phyloP scores from a whole-genome alignment of 169 alveolate genomes.

The Eimeria zaria region DNA sequence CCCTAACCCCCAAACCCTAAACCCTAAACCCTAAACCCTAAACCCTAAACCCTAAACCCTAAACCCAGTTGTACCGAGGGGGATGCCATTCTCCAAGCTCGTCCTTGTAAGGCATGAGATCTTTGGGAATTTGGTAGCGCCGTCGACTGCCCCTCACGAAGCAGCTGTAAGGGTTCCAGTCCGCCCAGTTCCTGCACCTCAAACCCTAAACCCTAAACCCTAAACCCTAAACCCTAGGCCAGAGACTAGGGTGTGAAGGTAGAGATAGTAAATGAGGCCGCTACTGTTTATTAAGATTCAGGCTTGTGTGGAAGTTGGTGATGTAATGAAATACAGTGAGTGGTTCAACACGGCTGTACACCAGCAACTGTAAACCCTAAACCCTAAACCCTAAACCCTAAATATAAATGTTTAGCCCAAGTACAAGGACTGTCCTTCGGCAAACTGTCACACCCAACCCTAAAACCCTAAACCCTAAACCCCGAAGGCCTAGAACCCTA shows the following conservation, averaged over 20 bases:
- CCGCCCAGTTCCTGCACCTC: slow-evolving; percentile 91
- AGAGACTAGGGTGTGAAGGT: not conserved
- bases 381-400: not conserved
- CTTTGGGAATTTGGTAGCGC: slow-evolving; percentile 90
- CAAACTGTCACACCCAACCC: too few relatives aligned
- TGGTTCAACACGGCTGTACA: too few relatives aligned
- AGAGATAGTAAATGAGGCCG: too few relatives aligned
- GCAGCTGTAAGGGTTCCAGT: slow-evolving; percentile 90
- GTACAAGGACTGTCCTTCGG: too few relatives aligned
- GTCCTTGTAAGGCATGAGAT: slow-evolving; percentile 91
- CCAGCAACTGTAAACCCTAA: not conserved
- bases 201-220: not conserved
- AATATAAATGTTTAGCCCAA: too few relatives aligned
- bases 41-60: not conserved
- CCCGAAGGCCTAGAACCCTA: slow-evolving; percentile 80
- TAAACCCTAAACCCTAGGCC: slow-evolving; percentile 2
- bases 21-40: not conserved
- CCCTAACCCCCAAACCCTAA: not conserved
- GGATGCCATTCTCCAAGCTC: slow-evolving; percentile 95
- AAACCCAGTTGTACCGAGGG: slow-evolving; percentile 86
- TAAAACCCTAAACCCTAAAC: slow-evolving; percentile 90
- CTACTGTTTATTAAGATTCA: too few relatives aligned
- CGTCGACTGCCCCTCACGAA: slow-evolving; percentile 93
- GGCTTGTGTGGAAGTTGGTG: too few relatives aligned
- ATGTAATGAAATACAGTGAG: too few relatives aligned